A percentile compares a stretch with the other conserved stretches of the same genome.
These are phyloP conservation scores for Pyrenophora graminea DNA, from an alignment of 2,329 filamentous ascomycete species.

Conservation along the genomic window DNA sequence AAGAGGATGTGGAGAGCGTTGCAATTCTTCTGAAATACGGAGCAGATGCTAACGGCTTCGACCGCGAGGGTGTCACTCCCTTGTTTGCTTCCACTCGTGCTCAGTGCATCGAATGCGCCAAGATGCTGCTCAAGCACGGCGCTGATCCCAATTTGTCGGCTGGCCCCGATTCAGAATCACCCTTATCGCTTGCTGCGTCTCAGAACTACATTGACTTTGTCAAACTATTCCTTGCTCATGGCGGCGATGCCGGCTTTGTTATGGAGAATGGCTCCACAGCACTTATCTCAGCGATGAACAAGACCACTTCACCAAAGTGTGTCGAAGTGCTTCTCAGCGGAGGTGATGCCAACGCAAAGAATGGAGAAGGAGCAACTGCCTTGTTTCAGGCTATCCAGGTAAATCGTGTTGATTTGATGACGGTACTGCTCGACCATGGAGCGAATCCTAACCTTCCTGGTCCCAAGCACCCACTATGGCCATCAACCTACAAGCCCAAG, in stretches of 20 bases:
- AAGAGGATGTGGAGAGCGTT: constrained; percentile 38
- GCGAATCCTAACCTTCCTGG: constrained; percentile 71
- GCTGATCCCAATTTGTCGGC: constrained; percentile 33
- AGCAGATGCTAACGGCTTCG: constrained; percentile 37
- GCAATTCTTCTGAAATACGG: constrained; percentile 35
- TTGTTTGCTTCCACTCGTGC: constrained; percentile 34
- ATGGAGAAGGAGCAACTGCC: constrained; percentile 64
- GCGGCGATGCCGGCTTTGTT: constrained; percentile 60
- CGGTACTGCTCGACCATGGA: constrained; percentile 59
- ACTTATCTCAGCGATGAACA: constrained; percentile 64
- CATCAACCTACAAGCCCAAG: constrained; percentile 62
- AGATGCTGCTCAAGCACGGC: constrained; percentile 41
- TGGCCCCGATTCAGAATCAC: constrained; percentile 58
- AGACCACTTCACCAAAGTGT: constrained; percentile 59
- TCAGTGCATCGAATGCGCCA: constrained; percentile 51
- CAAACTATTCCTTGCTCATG: constrained; percentile 65
- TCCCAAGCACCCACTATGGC: constrained; percentile 71
- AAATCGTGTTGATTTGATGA: constrained; percentile 62
- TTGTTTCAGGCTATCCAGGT: constrained; percentile 65
- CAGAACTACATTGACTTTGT: constrained; percentile 61
- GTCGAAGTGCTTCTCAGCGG: constrained; percentile 64
- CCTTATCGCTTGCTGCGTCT: constrained; percentile 57
- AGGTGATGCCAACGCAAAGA: constrained; percentile 63
- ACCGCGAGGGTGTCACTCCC: constrained; percentile 37
- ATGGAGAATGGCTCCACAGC: constrained; percentile 64